A percentile compares a stretch with the other conserved stretches of the same genome.
Conservation (phyloP, 768 basidiomycete species). For the Suillus placidus region DNA sequence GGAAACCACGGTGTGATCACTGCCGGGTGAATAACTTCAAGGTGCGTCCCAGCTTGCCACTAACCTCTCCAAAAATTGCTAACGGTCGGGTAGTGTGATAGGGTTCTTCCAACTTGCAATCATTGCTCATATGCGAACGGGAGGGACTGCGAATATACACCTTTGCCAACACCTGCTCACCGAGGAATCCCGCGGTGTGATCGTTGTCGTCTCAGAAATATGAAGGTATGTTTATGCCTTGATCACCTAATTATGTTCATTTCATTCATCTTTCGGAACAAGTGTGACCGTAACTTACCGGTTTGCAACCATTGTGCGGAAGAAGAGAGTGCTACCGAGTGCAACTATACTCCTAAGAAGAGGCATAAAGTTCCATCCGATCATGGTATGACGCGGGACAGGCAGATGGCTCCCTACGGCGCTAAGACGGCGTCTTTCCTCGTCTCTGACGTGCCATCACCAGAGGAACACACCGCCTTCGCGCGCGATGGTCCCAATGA, state of each 20-base stretch:
- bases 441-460: constrained; percentile 42
- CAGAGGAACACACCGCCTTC: constrained; percentile 31
- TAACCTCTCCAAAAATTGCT: constrained; percentile 14
- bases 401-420: constrained; percentile 42
- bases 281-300: constrained; percentile 76
- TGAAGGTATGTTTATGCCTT: constrained; percentile 51
- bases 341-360: constrained; percentile 77
- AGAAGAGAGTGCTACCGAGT: constrained; percentile 53
- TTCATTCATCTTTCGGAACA: constrained; percentile 13
- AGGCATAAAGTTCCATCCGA: constrained; percentile 56
- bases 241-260: not conserved
- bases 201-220: constrained; percentile 65
- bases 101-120: constrained; percentile 70
- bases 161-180: constrained; percentile 74
- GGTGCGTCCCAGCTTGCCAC: constrained; percentile 41
- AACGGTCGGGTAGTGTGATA: constrained; percentile 56
- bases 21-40: constrained; percentile 74
- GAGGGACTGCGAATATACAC: constrained; percentile 73
- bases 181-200: constrained; percentile 76
- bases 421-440: constrained; percentile 53
- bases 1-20: constrained; percentile 75
- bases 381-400: constrained; percentile 39
- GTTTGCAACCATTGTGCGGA: constrained; percentile 67
- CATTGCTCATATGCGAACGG: constrained; percentile 68
- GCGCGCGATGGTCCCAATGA: constrained; percentile 26